Base-by-base conservation (phyloP, 768 basidiomycete species). In the Rubroboletus satanas region DNA sequence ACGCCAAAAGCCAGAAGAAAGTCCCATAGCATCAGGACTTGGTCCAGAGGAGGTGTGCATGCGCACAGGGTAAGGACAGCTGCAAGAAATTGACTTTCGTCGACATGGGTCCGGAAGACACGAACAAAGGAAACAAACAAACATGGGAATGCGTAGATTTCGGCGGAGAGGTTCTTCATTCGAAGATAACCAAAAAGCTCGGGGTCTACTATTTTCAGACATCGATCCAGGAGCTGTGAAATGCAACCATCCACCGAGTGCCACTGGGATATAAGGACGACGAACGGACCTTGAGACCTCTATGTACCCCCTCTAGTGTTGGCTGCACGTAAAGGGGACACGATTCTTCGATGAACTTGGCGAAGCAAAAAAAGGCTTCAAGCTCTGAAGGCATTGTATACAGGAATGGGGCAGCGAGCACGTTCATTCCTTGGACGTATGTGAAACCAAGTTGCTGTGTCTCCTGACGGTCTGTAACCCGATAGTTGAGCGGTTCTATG, bases 401-500 rank as follows among this genome's bases (percentile, higher is more conserved):
- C 29, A 99, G 79, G 71, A 98, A 99, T 0, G 97, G 97, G 3
- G 97, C 97, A 21, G 95, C 93, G 35, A 99, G 84, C 45, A 98
- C 97, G 69, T 99, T 99, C 93, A 97, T 98, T 31, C 97, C 97
- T 73, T 99, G 96, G 9, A 99, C 95, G 64, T 98, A 99, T 31
- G 91, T 93, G 72, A 98, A 97, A 9, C 83, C 90, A 39, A 92
- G 79, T 54, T 84, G 85, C n/a, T 88, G 82, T 1, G 76, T 77
- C 63, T 91, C 88, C 71, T 88, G 85, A 59, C 84, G 78, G 64
- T 93, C 90, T 93, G 60, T 9, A 56, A 36, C 46, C 28, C 26
- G 28, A 51, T 18, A 29, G 18, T 32, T 29, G 15, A 43, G 51
- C 15, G 29, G 32, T 14, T 29, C 31, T 18, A 33, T 18, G 8